Base-by-base conservation (phyloP, 805 yeast genomes). In the Spathaspora hagerdaliae region DNA sequence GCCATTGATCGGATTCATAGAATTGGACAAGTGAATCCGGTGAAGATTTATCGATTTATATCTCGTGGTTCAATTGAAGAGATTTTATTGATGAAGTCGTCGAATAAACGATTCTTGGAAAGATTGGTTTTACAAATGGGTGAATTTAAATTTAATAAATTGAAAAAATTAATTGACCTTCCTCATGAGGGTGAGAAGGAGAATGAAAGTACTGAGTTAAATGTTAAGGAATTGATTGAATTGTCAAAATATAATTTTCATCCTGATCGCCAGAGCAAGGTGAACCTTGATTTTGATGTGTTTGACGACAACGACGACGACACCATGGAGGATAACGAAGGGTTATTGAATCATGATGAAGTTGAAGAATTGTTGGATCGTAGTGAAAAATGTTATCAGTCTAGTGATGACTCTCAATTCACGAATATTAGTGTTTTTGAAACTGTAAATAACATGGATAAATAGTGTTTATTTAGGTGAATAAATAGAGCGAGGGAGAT, bases 1-100 rank as follows among this genome's bases (percentile, higher is more conserved):
- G 98, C 98, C 0, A 92, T 92, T 81, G 98, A 91, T 56, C 74
- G 99, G 44, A 95, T 87, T 10, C 98, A 92, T 60, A 73, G 99
- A 58, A 88, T 94, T 44, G 98, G 98, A 0, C 99, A 92, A 61
- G 74, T 70, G 1, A 81, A 78, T 44, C 97, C 97, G 1, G 96
- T 91, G 5, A 73, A 87, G 19, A 78, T 92, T 1, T 88, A 84
- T 59, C 75, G 98, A 49, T 73, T 94, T 24, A 83, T 90, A 13
- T 77, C 87, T 8, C 77, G 79, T 34, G 81, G 86, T 53, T 87
- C 97, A 0, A 78, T 91, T 27, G 99, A 92, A 64, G 94, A 90
- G 57, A 74, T 87, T 12, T 70, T 94, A 39, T 73, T 94, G 31
- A 80, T 86, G 27, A 81, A 82, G 51, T 95, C 96, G 2, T 85